Percentiles rank a stretch among this genome's conserved stretches.
Evolutionary conservation across 257 asterid species (phyloP).

Genomic region (Ocimum tenuiflorum): DNA sequence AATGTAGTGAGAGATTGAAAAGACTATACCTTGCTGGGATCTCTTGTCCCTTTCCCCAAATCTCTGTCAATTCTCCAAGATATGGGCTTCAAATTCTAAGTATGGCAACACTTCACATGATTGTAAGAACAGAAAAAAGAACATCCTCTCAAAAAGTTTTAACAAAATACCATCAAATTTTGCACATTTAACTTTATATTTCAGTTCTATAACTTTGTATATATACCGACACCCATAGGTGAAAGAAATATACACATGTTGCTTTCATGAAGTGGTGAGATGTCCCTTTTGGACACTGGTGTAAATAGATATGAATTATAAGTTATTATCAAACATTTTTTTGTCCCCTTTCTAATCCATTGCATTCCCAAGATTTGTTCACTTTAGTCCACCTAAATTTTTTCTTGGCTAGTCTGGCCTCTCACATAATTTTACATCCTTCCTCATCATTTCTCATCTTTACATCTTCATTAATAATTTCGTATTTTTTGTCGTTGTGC

Average conservation of each 20-base stretch:
- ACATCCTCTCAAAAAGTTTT: no score
- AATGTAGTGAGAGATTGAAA: conserved; percentile 27
- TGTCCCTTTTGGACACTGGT: conserved; percentile 41
- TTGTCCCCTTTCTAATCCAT: conserved; percentile 33
- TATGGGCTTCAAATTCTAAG: conserved; percentile 36
- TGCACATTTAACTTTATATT: background rate
- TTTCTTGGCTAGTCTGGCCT: conserved; percentile 24
- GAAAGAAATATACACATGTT: conserved; percentile 24
- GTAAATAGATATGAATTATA: conserved; percentile 22
- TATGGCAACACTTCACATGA: conserved; percentile 30
- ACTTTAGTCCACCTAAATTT: conserved; percentile 25
- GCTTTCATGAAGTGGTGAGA: conserved; percentile 44
- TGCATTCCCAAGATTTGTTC: conserved; percentile 30
- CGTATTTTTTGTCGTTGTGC: conserved; percentile 1
- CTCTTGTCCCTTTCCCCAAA: conserved; percentile 42
- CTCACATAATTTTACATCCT: conserved; percentile 10
- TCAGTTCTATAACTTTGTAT: no score
- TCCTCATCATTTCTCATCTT: background rate
- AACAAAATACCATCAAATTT: conserved; percentile 35
- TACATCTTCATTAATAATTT: no score
- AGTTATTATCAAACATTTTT: conserved; percentile 24
- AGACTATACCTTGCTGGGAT: conserved; percentile 32
- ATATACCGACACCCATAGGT: background rate
- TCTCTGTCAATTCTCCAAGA: conserved; percentile 33
- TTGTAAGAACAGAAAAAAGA: conserved; percentile 17